Evolutionary conservation across 371 early-diverging fungal genomes (phyloP), one percentile per base, ranked within the genome.

Genomic region (Actinomortierella ambigua): DNA sequence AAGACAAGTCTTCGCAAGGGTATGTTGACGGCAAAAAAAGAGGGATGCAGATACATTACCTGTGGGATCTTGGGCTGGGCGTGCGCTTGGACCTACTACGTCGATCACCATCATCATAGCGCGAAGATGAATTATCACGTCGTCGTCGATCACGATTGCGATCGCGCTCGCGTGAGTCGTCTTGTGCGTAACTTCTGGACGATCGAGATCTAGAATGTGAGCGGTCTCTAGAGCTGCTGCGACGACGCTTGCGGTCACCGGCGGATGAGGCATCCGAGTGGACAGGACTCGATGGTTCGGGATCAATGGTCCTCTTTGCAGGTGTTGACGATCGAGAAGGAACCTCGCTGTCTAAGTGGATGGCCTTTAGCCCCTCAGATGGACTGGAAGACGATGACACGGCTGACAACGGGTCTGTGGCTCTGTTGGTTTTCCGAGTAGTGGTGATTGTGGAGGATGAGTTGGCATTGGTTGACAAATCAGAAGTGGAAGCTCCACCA

Each of bases 31-130:
- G n/a, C n/a, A n/a, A n/a, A n/a, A n/a, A n/a, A n/a, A n/a, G n/a
- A n/a, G n/a, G n/a, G n/a, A n/a, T n/a, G n/a, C n/a, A n/a, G 34
- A 4, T 34, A 11, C 4, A 34, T 29, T 67, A 73, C 75, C 75
- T 63, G 26, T 63, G 63, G 2, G 71, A 70, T 11, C 67, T 34
- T 39, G 75, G 75, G 28, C 75, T 73, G 4, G 67, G 67, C 39
- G 59, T 67, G 23, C 67, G 52, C 27, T 51, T 63, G 8, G 75
- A 63, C 4, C 67, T 51, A 26, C 67, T 61, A 42, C 57, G 43
- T 6, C 51, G 34, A 51, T 57, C 57, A 44, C 11, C 34, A 34
- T 34, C 34, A 34, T 34, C 34, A 34, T 34, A 34, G 34, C 34
- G 34, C 34, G 34, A 34, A 4, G 34, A 34, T 11, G 34, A 34